Percentiles rank a stretch among this genome's conserved stretches.
These are phyloP conservation scores for Papilionanthe hybrid DNA, from an alignment of 116 monocot genomes.

Conservation along the genomic window DNA sequence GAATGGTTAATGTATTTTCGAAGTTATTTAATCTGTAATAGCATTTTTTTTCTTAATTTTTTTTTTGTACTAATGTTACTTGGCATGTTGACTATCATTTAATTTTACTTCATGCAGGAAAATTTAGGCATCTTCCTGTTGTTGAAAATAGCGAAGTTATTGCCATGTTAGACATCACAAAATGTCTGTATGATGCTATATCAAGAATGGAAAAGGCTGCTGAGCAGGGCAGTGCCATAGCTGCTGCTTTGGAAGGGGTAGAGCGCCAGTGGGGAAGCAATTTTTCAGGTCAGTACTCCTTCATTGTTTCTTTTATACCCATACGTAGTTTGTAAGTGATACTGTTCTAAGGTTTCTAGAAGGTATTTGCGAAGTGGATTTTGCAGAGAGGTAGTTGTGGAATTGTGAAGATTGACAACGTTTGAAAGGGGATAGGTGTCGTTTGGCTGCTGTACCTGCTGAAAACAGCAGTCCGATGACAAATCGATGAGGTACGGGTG, in stretches of 20 bases:
- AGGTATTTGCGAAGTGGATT: background rate
- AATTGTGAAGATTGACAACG: too few species aligned
- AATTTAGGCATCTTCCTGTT: slow-evolving; percentile 97
- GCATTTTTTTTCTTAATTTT: too few species aligned
- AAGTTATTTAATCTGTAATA: background rate
- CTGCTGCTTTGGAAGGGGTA: slow-evolving; percentile 91
- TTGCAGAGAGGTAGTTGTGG: too few species aligned
- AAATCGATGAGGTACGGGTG: too few species aligned
- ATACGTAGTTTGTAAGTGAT: background rate
- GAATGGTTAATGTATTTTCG: background rate
- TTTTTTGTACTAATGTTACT: background rate
- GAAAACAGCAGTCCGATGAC: too few species aligned
- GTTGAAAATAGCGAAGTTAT: slow-evolving; percentile 98
- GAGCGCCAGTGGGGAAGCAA: slow-evolving; percentile 78
- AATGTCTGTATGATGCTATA: slow-evolving; percentile 97
- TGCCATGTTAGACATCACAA: slow-evolving; percentile 90
- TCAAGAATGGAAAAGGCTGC: slow-evolving; percentile 95
- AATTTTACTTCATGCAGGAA: slow-evolving; percentile 36
- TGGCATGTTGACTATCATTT: background rate
- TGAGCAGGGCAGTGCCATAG: slow-evolving; percentile 90
- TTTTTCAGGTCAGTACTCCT: slow-evolving; percentile 43
- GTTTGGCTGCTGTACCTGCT: too few species aligned
- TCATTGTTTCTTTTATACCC: background rate
- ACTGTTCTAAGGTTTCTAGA: background rate
- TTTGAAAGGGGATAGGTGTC: too few species aligned